A percentile compares a stretch with the other conserved stretches of the same genome.
Evolutionary conservation across 2,329 filamentous ascomycete genomes (phyloP).

Genomic region (Aspergillus fischeri): DNA sequence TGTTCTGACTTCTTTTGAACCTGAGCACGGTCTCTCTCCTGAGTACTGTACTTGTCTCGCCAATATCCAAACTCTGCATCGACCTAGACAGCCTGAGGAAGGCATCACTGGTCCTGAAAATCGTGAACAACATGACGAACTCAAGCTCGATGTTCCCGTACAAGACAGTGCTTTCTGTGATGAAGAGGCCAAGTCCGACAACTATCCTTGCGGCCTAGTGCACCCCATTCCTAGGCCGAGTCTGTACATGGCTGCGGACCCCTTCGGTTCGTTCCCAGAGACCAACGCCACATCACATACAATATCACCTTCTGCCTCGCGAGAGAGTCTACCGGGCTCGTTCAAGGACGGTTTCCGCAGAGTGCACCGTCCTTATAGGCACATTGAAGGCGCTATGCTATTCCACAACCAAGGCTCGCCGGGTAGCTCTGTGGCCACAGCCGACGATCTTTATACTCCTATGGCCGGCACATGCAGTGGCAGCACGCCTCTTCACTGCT

Average conservation of each 20-base stretch:
- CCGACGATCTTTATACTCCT: slow-evolving; percentile 2
- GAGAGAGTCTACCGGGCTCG: background rate
- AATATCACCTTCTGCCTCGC: slow-evolving; percentile 1
- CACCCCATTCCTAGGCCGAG: slow-evolving; percentile 12
- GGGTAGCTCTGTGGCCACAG: background rate
- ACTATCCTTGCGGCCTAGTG: slow-evolving; percentile 1
- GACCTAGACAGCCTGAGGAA: background rate
- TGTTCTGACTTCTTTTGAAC: slow-evolving; percentile 1
- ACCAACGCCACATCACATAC: slow-evolving; percentile 9
- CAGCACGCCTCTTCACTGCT: slow-evolving; percentile 7
- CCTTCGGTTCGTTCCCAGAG: slow-evolving; percentile 8
- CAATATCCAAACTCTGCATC: background rate
- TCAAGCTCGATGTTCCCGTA: background rate
- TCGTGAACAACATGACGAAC: background rate
- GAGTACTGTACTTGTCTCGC: background rate
- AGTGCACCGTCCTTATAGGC: slow-evolving; percentile 3
- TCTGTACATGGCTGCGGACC: slow-evolving; percentile 1
- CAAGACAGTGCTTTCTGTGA: background rate
- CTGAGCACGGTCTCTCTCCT: background rate
- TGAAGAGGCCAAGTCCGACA: background rate
- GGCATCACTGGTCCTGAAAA: background rate
- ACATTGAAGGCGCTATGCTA: background rate
- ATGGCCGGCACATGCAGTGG: background rate
- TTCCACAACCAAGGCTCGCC: slow-evolving; percentile 1
- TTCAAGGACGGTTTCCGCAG: background rate